A percentile compares a stretch with the other conserved stretches of the same genome.
Evolutionary conservation across 768 basidiomycete genomes (phyloP).

Genomic region (Lentinus tigrinus): DNA sequence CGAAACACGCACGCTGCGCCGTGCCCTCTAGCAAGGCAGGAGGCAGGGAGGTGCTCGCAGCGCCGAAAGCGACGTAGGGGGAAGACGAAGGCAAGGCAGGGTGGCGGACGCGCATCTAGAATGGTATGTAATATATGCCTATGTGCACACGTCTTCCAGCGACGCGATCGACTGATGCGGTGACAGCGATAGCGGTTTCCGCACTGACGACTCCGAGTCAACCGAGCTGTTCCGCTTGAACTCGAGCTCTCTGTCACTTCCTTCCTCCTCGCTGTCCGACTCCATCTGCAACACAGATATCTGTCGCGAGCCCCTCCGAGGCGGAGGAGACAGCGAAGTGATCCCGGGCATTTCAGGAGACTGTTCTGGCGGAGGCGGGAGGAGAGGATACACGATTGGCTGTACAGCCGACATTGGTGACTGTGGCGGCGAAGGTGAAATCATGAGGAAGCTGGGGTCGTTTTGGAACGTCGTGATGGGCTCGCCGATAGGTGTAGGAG

Average conservation of each 20-base stretch:
- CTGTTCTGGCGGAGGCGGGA: constrained; percentile 20
- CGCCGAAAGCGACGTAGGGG: neutral
- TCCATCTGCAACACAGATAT: constrained; percentile 26
- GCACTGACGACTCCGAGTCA: constrained; percentile 1
- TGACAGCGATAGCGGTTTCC: constrained; percentile 12
- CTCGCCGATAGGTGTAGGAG: constrained; percentile 59
- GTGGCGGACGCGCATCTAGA: neutral
- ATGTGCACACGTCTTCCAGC: constrained; percentile 16
- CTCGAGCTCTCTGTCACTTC: neutral
- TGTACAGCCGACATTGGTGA: constrained; percentile 31
- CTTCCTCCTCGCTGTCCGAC: constrained; percentile 4
- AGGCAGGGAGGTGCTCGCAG: neutral
- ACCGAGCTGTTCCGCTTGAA: neutral
- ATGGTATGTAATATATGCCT: neutral
- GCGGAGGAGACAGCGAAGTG: constrained; percentile 60
- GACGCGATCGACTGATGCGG: constrained; percentile 11
- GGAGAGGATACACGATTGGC: constrained; percentile 16
- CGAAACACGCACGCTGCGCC: neutral
- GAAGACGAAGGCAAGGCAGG: neutral
- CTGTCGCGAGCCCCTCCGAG: constrained; percentile 57
- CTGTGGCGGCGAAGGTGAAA: constrained; percentile 44
- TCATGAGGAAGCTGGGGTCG: constrained; percentile 62
- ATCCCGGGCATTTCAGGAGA: constrained; percentile 36
- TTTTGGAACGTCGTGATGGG: constrained; percentile 53
- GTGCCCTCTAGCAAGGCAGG: neutral